Percentiles rank a stretch among this genome's conserved stretches.
phyloP scores from a whole-genome alignment of 495 filamentous ascomycete genomes.

The Aspergillus bridgeri region DNA sequence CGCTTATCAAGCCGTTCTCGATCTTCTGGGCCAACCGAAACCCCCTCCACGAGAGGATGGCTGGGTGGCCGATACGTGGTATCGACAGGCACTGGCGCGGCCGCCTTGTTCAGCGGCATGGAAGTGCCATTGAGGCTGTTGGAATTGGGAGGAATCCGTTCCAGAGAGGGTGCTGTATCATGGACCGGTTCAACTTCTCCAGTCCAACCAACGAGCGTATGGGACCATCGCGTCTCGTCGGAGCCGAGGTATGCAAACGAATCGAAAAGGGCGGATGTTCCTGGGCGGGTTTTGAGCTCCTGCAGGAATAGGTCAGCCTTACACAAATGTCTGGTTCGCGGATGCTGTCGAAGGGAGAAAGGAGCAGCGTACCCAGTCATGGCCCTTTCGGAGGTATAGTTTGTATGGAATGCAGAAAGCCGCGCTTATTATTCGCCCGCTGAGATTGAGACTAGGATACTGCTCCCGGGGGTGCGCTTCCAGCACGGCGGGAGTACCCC shows the following conservation, averaged over 20 bases:
- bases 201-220: slow-evolving; percentile 88
- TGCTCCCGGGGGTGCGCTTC: slow-evolving; percentile 56
- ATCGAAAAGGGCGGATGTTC: slow-evolving; percentile 86
- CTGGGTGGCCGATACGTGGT: slow-evolving; percentile 48
- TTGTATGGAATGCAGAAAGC: slow-evolving; percentile 82
- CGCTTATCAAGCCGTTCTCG: slow-evolving; percentile 64
- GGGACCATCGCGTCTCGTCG: slow-evolving; percentile 71
- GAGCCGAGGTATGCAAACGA: slow-evolving; percentile 81
- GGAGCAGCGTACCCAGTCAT: slow-evolving; percentile 63
- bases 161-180: slow-evolving; percentile 33
- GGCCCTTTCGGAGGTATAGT: slow-evolving; percentile 60
- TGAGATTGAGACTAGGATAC: slow-evolving; percentile 67
- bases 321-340: background rate
- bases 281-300: slow-evolving; percentile 71
- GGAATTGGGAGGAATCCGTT: slow-evolving; percentile 32
- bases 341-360: background rate
- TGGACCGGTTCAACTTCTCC: slow-evolving; percentile 69
- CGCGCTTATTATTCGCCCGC: slow-evolving; percentile 80
- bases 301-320: slow-evolving; percentile 25
- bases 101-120: slow-evolving; percentile 52
- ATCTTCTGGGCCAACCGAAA: slow-evolving; percentile 62
- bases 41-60: slow-evolving; percentile 57
- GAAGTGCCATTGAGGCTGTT: slow-evolving; percentile 17
- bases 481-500: slow-evolving; percentile 41
- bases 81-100: slow-evolving; percentile 70